Evolutionary conservation across 2,329 filamentous ascomycete genomes (phyloP).

Genomic region (Colletotrichum shisoi): DNA sequence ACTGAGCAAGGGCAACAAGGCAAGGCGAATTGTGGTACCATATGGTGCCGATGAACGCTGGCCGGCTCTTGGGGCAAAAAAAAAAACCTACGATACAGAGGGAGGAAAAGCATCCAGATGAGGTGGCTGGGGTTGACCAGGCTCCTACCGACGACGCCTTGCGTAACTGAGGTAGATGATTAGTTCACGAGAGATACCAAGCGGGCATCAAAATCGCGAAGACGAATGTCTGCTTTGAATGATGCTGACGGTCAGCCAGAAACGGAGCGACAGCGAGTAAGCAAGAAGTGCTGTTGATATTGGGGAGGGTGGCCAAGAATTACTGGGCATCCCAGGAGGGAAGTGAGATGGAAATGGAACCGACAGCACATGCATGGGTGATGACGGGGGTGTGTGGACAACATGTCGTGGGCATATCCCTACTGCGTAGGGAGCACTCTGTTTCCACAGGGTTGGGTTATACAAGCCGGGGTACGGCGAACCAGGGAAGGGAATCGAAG

Average conservation of each 20-base stretch:
- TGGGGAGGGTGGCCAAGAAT: conserved; percentile 34
- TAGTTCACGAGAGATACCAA: conserved; percentile 1
- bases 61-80: neutral
- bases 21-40: neutral
- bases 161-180: neutral
- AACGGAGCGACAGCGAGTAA: conserved; percentile 3
- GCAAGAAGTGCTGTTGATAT: conserved; percentile 32
- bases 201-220: neutral
- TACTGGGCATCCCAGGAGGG: conserved; percentile 30
- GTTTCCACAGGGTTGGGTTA: conserved; percentile 38
- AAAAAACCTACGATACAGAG: neutral
- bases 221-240: neutral
- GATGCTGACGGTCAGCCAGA: neutral
- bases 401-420: conserved; percentile 37
- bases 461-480: conserved; percentile 36
- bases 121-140: conserved; percentile 13
- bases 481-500: conserved; percentile 38
- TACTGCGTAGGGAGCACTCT: conserved; percentile 34
- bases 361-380: conserved; percentile 29
- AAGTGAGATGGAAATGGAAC: conserved; percentile 38
- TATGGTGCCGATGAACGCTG: conserved; percentile 7
- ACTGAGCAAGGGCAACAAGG: conserved; percentile 10
- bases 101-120: conserved; percentile 7
- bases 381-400: conserved; percentile 36
- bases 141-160: conserved; percentile 1